Conservation (phyloP, 768 basidiomycete genomes). For the Kwoniella heveanensis region DNA sequence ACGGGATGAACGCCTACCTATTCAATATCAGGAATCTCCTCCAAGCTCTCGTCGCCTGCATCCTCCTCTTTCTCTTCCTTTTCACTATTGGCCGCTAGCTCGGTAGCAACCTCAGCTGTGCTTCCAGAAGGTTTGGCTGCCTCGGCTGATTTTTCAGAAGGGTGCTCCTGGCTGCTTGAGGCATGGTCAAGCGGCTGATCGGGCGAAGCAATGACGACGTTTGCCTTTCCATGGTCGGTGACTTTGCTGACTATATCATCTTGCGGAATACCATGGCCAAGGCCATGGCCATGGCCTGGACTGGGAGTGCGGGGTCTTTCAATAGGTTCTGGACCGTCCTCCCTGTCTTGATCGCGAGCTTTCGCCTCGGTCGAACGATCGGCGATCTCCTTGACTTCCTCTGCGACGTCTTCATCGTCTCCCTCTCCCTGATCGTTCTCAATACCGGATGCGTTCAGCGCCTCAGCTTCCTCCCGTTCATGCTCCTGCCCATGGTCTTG, state of each 20-base stretch:
- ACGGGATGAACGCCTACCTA: not conserved
- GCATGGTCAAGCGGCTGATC: not conserved
- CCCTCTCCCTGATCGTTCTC: not conserved
- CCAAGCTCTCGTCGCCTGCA: slow-evolving; percentile 10
- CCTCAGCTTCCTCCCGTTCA: too few species aligned
- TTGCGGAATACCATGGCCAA: not conserved
- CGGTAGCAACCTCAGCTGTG: too few species aligned
- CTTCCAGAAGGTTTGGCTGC: too few species aligned
- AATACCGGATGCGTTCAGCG: not conserved
- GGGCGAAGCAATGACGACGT: not conserved
- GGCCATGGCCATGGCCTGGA: not conserved
- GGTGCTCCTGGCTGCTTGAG: too few species aligned
- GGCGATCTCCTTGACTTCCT: not conserved
- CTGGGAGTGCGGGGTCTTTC: slow-evolving; percentile 4
- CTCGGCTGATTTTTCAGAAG: too few species aligned
- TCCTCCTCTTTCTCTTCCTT: slow-evolving; percentile 2
- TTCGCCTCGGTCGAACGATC: not conserved
- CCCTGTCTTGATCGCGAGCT: not conserved
- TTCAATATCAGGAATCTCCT: slow-evolving; percentile 27
- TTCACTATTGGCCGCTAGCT: not conserved
- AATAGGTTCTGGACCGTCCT: not conserved
- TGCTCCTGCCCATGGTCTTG: too few species aligned
- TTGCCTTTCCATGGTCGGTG: not conserved
- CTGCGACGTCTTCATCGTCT: not conserved
- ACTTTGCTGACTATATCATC: not conserved